A percentile compares a stretch with the other conserved stretches of the same genome.
These are phyloP conservation scores for Aspergillus awamori DNA, from an alignment of 2,329 filamentous ascomycete genomes.

Conservation along the genomic window DNA sequence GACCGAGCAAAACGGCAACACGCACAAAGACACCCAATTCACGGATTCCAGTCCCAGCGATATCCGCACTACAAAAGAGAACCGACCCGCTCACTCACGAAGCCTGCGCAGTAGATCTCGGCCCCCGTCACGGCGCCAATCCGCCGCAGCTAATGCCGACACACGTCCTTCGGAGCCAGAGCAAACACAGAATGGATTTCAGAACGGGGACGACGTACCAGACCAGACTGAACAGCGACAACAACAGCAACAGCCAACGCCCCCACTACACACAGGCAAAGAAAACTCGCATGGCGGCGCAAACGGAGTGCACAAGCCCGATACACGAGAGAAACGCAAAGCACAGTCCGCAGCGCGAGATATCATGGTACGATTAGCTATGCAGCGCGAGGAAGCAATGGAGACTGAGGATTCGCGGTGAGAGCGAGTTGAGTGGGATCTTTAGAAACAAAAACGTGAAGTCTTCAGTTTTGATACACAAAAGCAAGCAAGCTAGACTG, in stretches of 20 bases:
- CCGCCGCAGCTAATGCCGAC: not conserved
- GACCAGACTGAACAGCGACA: not conserved
- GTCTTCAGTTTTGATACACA: not conserved
- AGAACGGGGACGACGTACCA: not conserved
- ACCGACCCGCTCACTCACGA: slow-evolving; percentile 14
- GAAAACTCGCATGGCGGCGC: slow-evolving; percentile 14
- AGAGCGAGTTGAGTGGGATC: not conserved
- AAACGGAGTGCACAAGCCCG: slow-evolving; percentile 7
- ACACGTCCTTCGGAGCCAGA: not conserved
- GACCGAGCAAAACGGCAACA: slow-evolving; percentile 25
- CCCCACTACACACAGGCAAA: slow-evolving; percentile 14
- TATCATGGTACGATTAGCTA: slow-evolving; percentile 37
- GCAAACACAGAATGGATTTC: not conserved
- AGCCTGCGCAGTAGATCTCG: slow-evolving; percentile 24
- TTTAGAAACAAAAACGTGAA: not conserved
- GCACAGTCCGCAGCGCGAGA: slow-evolving; percentile 40
- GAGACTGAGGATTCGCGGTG: slow-evolving; percentile 33
- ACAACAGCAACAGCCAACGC: not conserved
- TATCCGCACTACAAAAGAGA: slow-evolving; percentile 6
- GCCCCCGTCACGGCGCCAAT: slow-evolving; percentile 14
- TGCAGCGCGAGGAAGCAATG: slow-evolving; percentile 46
- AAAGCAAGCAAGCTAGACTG: not conserved
- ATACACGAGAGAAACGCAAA: slow-evolving; percentile 32
- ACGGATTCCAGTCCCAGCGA: slow-evolving; percentile 19
- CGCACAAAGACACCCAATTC: slow-evolving; percentile 16